Conservation (phyloP, 2,329 filamentous ascomycete genomes). For the Pyrenochaeta sp. region DNA sequence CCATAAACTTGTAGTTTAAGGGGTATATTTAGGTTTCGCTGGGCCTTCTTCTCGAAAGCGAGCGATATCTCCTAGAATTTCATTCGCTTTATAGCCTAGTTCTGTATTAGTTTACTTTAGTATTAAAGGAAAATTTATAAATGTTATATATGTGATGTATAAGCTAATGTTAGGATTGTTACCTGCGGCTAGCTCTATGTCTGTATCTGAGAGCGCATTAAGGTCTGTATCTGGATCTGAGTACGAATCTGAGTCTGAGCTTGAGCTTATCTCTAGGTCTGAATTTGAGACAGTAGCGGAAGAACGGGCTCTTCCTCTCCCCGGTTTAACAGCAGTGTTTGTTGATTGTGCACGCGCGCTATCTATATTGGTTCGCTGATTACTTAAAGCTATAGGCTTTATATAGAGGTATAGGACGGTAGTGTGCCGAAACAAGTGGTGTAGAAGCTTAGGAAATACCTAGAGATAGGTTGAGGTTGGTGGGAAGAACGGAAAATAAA, state of each 20-base stretch:
- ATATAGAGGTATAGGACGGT: no score
- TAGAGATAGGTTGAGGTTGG: no score
- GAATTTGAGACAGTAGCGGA: background rate
- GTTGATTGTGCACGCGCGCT: no score
- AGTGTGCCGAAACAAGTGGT: no score
- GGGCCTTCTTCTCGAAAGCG: slow-evolving; percentile 20
- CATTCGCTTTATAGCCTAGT: slow-evolving; percentile 26
- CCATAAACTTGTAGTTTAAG: slow-evolving; percentile 20
- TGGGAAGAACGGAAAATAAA: no score
- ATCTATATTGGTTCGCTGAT: no score
- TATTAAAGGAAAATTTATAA: no score
- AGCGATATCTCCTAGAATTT: slow-evolving; percentile 26
- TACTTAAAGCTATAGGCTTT: no score
- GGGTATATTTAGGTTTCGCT: slow-evolving; percentile 25
- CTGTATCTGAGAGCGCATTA: slow-evolving; percentile 2
- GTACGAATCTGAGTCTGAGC: slow-evolving; percentile 16
- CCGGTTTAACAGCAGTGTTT: background rate
- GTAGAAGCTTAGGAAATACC: no score
- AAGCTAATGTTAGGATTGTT: background rate
- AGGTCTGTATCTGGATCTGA: slow-evolving; percentile 15
- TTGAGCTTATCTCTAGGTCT: slow-evolving; percentile 5
- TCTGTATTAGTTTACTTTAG: no score
- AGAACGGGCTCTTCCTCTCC: background rate
- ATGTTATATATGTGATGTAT: no score
- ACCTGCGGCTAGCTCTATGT: slow-evolving; percentile 7